A percentile compares a stretch with the other conserved stretches of the same genome.
Conservation (phyloP, 129 eudicot genomes). For the Logfia minima region DNA sequence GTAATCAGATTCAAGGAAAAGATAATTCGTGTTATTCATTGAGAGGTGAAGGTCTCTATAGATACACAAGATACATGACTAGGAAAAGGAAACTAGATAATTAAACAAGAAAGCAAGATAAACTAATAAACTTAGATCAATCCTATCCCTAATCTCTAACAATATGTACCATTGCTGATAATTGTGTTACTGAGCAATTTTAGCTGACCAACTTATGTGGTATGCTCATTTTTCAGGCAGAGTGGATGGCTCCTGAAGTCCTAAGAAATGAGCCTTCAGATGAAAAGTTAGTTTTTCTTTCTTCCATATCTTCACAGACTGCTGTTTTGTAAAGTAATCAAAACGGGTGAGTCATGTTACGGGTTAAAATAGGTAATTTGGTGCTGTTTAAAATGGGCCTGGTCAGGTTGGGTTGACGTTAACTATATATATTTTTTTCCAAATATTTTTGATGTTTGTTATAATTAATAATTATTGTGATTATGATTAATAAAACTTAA, state of each 20-base stretch:
- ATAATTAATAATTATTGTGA: not conserved
- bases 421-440: not conserved
- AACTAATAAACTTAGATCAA: too few relatives aligned
- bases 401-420: not conserved
- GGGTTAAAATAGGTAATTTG: not conserved
- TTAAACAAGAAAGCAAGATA: too few relatives aligned
- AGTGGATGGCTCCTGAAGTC: slow-evolving; percentile 99
- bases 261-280: slow-evolving; percentile 92
- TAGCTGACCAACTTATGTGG: not conserved
- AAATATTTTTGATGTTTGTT: not conserved
- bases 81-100: too few relatives aligned
- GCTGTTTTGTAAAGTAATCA: slow-evolving; percentile 12
- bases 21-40: too few relatives aligned
- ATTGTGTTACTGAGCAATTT: not conserved
- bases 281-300: slow-evolving; percentile 66
- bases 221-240: slow-evolving; percentile 64
- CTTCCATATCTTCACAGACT: not conserved
- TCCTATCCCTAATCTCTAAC: too few relatives aligned
- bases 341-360: not conserved
- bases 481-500: too few relatives aligned
- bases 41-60: too few relatives aligned
- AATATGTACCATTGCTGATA: not conserved
- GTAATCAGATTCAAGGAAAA: too few relatives aligned
- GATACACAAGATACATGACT: too few relatives aligned
- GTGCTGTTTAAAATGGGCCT: not conserved